Evolutionary conservation across 1,139 yeast genomes (phyloP).

Genomic region (Protomyces lactucae-debilis): DNA sequence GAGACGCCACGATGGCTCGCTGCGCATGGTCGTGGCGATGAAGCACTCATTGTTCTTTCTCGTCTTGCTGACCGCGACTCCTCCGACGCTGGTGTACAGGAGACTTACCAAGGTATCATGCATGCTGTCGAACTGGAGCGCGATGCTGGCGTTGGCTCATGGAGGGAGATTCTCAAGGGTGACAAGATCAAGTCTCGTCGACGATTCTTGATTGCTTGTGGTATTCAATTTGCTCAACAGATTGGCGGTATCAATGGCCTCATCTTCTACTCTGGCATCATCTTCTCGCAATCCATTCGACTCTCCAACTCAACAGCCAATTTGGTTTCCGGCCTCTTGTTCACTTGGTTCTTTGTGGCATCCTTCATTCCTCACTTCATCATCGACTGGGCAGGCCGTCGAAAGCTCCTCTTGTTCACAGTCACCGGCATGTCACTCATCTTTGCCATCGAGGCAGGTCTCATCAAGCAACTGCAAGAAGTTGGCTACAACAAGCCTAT

Average conservation of each 20-base stretch:
- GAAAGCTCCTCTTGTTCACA: slow-evolving; percentile 72
- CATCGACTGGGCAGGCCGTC: slow-evolving; percentile 86
- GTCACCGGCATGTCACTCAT: slow-evolving; percentile 69
- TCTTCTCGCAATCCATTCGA: slow-evolving; percentile 73
- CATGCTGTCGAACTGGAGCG: slow-evolving; percentile 72
- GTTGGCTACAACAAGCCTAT: slow-evolving; percentile 7
- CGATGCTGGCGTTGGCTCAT: slow-evolving; percentile 62
- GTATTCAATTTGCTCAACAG: slow-evolving; percentile 87
- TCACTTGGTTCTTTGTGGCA: slow-evolving; percentile 63
- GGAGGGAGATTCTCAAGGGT: slow-evolving; percentile 58
- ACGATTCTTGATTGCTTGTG: slow-evolving; percentile 82
- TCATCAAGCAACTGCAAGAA: slow-evolving; percentile 1
- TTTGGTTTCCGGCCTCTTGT: slow-evolving; percentile 86
- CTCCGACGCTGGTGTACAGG: slow-evolving; percentile 14
- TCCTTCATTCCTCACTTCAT: slow-evolving; percentile 89
- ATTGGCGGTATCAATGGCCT: slow-evolving; percentile 88
- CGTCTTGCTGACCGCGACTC: slow-evolving; percentile 42
- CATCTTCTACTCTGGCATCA: slow-evolving; percentile 34
- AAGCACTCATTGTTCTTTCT: slow-evolving; percentile 50
- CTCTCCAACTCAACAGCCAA: slow-evolving; percentile 70
- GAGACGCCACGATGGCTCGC: slow-evolving; percentile 53
- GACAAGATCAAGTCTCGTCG: slow-evolving; percentile 55
- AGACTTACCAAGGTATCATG: slow-evolving; percentile 69
- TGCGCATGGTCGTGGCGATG: slow-evolving; percentile 43
- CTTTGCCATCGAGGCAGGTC: slow-evolving; percentile 19